Percentiles rank a stretch among this genome's conserved stretches.
These are phyloP conservation scores for Cerioporus squamosus DNA, from an alignment of 1,284 basidiomycete genomes.

Conservation along the genomic window DNA sequence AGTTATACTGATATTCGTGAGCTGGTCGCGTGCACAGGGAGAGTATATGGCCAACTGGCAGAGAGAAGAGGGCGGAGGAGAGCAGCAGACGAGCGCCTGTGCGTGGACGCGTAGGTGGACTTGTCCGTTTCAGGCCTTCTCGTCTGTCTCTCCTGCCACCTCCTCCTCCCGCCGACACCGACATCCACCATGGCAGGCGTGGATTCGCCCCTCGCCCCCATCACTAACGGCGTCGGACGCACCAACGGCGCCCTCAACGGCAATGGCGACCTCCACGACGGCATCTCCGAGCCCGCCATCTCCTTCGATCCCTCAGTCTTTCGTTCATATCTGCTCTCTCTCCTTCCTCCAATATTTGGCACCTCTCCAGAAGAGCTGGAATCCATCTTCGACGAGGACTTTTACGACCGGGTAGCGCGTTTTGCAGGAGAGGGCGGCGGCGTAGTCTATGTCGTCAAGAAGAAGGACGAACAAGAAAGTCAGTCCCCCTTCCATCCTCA, in stretches of 20 bases:
- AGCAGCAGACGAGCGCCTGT: not conserved
- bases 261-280: constrained; percentile 31
- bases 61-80: too few relatives aligned
- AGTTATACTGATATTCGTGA: too few relatives aligned
- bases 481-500: constrained; percentile 27
- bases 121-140: not conserved
- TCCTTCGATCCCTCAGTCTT: constrained; percentile 67
- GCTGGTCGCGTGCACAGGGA: too few relatives aligned
- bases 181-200: constrained; percentile 30
- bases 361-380: constrained; percentile 66
- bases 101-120: not conserved
- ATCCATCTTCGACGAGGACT: constrained; percentile 73
- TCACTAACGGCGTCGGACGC: constrained; percentile 20
- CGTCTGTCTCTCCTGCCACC: constrained; percentile 1
- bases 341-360: constrained; percentile 79
- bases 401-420: constrained; percentile 71
- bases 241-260: constrained; percentile 29
- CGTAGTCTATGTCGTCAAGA: constrained; percentile 80
- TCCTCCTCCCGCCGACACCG: not conserved
- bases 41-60: too few relatives aligned
- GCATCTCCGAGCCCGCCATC: constrained; percentile 30
- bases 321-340: constrained; percentile 65
- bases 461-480: constrained; percentile 74
- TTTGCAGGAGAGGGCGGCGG: constrained; percentile 77
- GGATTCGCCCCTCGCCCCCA: constrained; percentile 26